Conservation (phyloP, 2,329 filamentous ascomycete species). For the Fusarium setosum region DNA sequence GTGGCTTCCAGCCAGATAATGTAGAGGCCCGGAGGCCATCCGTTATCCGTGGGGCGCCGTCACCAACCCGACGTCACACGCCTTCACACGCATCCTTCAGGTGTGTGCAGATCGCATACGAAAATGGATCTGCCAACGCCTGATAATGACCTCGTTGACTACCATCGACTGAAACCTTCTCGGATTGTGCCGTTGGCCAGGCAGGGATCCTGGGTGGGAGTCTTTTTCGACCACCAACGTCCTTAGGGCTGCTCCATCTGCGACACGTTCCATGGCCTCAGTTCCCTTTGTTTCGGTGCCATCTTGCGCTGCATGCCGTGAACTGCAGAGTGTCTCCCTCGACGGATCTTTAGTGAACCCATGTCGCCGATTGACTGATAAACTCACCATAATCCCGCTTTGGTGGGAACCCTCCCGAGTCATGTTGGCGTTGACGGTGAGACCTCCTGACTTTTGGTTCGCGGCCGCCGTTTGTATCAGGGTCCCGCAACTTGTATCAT, state of each 20-base stretch:
- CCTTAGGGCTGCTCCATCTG: background rate
- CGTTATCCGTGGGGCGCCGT: background rate
- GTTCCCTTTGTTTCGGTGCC: background rate
- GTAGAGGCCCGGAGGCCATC: background rate
- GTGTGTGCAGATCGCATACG: background rate
- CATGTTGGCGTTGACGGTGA: constrained; percentile 15
- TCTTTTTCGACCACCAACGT: background rate
- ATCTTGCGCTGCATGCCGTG: background rate
- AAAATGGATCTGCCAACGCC: background rate
- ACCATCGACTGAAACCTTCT: background rate
- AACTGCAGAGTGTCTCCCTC: background rate
- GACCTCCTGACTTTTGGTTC: constrained; percentile 7
- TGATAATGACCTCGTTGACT: background rate
- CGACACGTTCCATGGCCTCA: constrained; percentile 1
- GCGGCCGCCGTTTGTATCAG: background rate
- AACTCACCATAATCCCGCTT: background rate
- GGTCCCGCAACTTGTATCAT: background rate
- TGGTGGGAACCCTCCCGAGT: constrained; percentile 19
- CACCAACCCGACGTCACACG: background rate
- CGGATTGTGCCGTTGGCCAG: constrained; percentile 1
- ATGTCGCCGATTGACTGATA: background rate
- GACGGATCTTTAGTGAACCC: background rate
- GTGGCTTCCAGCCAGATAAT: background rate
- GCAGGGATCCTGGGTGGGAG: background rate
- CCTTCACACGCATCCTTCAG: background rate